These are phyloP conservation scores for Geum urbanum DNA, from an alignment of 306 rosid genomes.

Conservation along the genomic window DNA sequence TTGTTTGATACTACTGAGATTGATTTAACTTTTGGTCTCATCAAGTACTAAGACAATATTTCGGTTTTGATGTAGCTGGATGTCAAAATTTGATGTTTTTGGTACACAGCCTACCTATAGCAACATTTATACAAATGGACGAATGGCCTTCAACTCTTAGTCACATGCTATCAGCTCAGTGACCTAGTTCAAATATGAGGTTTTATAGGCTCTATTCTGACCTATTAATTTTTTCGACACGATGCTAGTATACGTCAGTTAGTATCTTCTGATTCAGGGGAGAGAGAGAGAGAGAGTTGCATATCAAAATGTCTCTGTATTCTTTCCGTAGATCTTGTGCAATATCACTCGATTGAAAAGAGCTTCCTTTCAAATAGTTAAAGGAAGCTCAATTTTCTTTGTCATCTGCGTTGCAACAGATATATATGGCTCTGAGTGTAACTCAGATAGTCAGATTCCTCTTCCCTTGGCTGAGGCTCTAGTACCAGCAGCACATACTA, in stretches of 20 bases:
- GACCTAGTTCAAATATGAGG: no score
- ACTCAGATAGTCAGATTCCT: neutral
- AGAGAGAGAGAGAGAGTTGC: no score
- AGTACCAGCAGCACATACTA: slow-evolving; percentile 19
- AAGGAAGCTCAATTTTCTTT: neutral
- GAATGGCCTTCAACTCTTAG: no score
- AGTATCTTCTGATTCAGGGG: no score
- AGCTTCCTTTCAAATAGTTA: neutral
- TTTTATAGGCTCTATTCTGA: no score
- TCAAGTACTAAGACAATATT: neutral
- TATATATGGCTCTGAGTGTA: neutral
- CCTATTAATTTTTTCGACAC: no score
- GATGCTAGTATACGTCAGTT: no score
- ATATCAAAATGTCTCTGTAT: no score
- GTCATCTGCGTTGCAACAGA: neutral
- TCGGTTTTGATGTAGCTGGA: neutral
- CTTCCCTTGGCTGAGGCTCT: slow-evolving; percentile 49
- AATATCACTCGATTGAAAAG: no score
- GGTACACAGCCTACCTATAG: neutral
- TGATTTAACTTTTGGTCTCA: neutral
- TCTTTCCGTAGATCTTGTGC: no score
- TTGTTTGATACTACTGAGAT: neutral
- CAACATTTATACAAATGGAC: no score
- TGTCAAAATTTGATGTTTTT: neutral
- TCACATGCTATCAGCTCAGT: no score